phyloP scores from a whole-genome alignment of 2,329 filamentous ascomycete genomes.

The Penicillium sp. region DNA sequence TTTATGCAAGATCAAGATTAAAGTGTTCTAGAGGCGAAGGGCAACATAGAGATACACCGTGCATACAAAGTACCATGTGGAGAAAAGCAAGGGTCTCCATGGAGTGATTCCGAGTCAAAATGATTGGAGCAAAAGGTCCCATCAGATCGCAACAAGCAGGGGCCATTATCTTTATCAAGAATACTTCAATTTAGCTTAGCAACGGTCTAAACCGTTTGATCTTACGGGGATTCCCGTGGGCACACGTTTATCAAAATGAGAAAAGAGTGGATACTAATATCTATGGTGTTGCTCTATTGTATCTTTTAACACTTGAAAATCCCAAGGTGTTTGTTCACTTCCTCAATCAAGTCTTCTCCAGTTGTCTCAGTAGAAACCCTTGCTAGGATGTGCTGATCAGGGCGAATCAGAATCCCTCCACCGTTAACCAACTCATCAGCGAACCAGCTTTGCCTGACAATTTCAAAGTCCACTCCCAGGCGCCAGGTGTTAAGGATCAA shows the following conservation, averaged over 20 bases:
- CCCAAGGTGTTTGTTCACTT: slow-evolving; percentile 1
- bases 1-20: background rate
- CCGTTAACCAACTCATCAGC: slow-evolving; percentile 22
- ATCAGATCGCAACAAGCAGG: background rate
- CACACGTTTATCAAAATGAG: background rate
- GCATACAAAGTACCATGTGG: background rate
- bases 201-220: background rate
- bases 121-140: background rate
- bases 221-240: background rate
- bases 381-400: slow-evolving; percentile 41
- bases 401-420: slow-evolving; percentile 35
- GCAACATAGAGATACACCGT: background rate
- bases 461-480: background rate
- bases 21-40: no score
- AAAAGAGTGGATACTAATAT: background rate
- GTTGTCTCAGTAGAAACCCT: background rate
- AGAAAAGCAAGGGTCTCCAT: background rate
- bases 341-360: background rate
- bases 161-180: background rate
- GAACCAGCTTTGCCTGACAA: background rate
- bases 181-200: background rate
- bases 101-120: background rate
- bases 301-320: background rate
- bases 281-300: background rate
- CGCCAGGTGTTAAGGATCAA: background rate